Evolutionary conservation across 2,329 filamentous ascomycete species (phyloP), one percentile per base, ranked within the genome.

Genomic region (Epichloe festucae): DNA sequence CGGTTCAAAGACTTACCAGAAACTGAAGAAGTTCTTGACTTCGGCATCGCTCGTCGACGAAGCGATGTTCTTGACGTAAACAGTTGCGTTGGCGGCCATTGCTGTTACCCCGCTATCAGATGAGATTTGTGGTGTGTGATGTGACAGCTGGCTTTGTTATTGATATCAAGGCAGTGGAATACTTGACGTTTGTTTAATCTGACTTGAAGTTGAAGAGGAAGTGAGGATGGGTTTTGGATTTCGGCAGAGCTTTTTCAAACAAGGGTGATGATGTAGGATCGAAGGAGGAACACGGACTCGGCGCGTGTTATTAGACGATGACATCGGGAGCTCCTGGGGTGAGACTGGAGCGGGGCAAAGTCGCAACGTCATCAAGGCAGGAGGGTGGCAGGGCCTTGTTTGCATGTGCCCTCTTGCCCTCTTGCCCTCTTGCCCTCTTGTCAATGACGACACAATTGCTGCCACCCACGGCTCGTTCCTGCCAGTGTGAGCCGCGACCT

Each of bases 21-120:
- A 97, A 75, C 86, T 93, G 77, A 98, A 98, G 78, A 98, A 98
- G 66, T 95, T 90, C 65, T 82, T 82, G 62, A 98, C 83, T 71
- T 97, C 89, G 72, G 90, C 85, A 71, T 98, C 89, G 59, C 79
- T 82, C 52, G 91, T 96, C 67, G 84, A 72, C 56, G 75, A 67
- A 60, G 87, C 82, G 72, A 98, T 95, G 74, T 93, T 90, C 73
- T 87, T 86, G 63, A 97, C 90, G 73, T 90, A 74, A 57, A 96
- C 88, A 31, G 56, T 56, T 39, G 56, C 36, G 5, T 52, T 53
- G 50, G 52, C 40, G 17, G 57, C 51, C 53, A 54, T 56, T 47
- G 44, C 49, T 38, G 35, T 38, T 48, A 46, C 46, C 46, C 51
- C 44, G 50, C 52, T 46, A 38, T 44, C 12, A n/a, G 38, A 41